These are phyloP conservation scores for Pythium aquatile DNA, from an alignment of 352 stramenopile genomes.

Conservation along the genomic window DNA sequence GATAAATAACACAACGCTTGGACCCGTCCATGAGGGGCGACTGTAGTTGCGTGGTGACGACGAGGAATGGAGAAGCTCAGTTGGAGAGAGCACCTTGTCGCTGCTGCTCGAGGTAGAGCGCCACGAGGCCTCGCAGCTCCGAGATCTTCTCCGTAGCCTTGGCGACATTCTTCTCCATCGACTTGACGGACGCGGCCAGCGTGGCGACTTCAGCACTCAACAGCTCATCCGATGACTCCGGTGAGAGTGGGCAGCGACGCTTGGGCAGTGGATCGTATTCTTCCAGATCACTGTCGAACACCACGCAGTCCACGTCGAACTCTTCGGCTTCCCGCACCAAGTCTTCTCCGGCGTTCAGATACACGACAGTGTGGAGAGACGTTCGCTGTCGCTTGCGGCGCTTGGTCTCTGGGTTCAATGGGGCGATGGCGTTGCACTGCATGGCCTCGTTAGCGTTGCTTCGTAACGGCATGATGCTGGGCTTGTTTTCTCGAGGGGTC, in stretches of 20 bases:
- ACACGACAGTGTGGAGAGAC: neutral
- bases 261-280: slow-evolving; percentile 21
- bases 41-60: neutral
- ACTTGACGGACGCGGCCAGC: slow-evolving; percentile 32
- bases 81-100: neutral
- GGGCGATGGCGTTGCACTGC: slow-evolving; percentile 8
- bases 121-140: slow-evolving; percentile 47
- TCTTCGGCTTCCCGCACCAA: slow-evolving; percentile 2
- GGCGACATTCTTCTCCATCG: slow-evolving; percentile 38
- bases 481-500: neutral
- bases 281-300: slow-evolving; percentile 6
- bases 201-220: slow-evolving; percentile 38
- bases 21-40: neutral
- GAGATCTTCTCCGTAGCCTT: slow-evolving; percentile 40
- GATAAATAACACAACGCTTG: neutral
- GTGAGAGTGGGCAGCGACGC: slow-evolving; percentile 32
- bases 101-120: slow-evolving; percentile 33
- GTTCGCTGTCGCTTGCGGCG: slow-evolving; percentile 24
- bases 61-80: neutral
- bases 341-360: neutral
- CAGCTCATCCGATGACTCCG: slow-evolving; percentile 8
- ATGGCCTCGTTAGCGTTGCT: neutral
- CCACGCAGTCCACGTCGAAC: neutral
- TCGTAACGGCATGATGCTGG: slow-evolving; percentile 9
- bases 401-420: slow-evolving; percentile 23